Evolutionary conservation across 208 protist species (phyloP), one percentile per base, ranked within the genome.

Genomic region (Crithidia acanthocephali): DNA sequence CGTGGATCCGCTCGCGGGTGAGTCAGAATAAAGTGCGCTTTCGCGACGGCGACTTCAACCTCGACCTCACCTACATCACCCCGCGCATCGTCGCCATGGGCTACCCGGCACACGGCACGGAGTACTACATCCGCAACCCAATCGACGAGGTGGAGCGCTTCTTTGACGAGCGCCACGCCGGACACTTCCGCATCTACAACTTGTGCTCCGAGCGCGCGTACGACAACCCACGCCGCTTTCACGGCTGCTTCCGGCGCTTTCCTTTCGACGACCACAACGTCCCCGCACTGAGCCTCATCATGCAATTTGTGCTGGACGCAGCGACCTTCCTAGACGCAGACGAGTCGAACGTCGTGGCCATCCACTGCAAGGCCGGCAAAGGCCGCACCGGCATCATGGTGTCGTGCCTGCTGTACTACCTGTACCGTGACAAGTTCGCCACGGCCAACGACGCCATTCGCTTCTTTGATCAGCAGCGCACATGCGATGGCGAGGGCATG

Each of bases 291-390:
- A 60, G 66, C 28, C 72, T 98, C 35, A 97, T 99, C 23, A 25
- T 61, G 10, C 66, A 81, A 27, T 95, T 97, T 57, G 88, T 91
- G 59, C 35, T 73, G 7, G 80, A 86, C 64, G 84, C 87, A 33
- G 51, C 72, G 0, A 56, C 75, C 22, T 97, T 81, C 68, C 78
- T 98, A 6, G 51, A 82, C 16, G 52, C 70, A 27, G 65, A 96
- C 73, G 45, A 66, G 40, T 60, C 79, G 2, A 97, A 98, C 74
- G 87, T 98, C 5, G 84, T 88, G 15, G 97, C 83, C 5, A 61
- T 99, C 35, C 98, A 99, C 76, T 99, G 98, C 82, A 99, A 99
- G 68, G 97, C 98, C 0, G 98, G 98, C n/a, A 99, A 99, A 72
- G 98, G 96, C 0, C 76, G 98, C 18, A 99, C 97, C n/a, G 98